A percentile compares a stretch with the other conserved stretches of the same genome.
phyloP scores from a whole-genome alignment of 106 monocot species.

The Gastrodia elata region DNA sequence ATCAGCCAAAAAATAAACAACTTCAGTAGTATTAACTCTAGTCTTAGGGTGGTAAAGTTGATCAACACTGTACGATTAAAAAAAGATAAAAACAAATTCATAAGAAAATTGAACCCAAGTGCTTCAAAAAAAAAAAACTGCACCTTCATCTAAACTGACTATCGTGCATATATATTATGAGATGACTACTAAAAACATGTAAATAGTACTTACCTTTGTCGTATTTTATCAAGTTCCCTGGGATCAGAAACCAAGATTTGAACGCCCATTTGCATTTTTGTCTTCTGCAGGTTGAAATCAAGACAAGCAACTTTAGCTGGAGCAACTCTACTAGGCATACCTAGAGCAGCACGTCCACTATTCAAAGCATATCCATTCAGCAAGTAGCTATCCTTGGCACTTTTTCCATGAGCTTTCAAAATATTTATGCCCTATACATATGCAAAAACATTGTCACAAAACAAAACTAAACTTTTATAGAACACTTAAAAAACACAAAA shows the following conservation, averaged over 20 bases:
- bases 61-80: background rate
- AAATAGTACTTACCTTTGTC: slow-evolving; percentile 58
- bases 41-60: background rate
- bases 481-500: background rate
- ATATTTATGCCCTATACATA: slow-evolving; percentile 79
- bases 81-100: background rate
- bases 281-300: slow-evolving; percentile 98
- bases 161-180: background rate
- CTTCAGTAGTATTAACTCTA: background rate
- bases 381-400: slow-evolving; percentile 91
- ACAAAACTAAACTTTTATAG: background rate
- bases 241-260: slow-evolving; percentile 92
- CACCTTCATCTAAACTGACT: background rate
- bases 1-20: too few species aligned
- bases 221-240: slow-evolving; percentile 96
- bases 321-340: slow-evolving; percentile 87
- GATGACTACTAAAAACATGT: background rate
- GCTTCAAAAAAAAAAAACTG: background rate
- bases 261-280: slow-evolving; percentile 98
- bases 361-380: slow-evolving; percentile 96
- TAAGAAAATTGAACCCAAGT: background rate
- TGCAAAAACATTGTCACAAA: background rate
- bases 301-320: slow-evolving; percentile 96
- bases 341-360: slow-evolving; percentile 94
- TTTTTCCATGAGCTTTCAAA: slow-evolving; percentile 96